phyloP scores from a whole-genome alignment of 371 early-diverging fungal species.

The Saksenaea vasiformis region DNA sequence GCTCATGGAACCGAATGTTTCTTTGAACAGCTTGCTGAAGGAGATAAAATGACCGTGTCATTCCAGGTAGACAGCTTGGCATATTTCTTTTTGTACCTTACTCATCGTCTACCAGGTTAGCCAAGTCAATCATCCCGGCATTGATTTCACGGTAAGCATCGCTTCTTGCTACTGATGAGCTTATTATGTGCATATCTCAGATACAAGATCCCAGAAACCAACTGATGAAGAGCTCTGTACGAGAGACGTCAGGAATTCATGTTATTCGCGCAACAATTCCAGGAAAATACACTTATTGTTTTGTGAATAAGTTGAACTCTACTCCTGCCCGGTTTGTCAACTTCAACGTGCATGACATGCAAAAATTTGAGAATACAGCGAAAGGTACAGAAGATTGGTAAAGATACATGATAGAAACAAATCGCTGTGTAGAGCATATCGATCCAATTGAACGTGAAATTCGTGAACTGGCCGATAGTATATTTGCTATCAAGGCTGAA shows the following conservation, averaged over 20 bases:
- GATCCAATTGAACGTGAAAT: constrained; percentile 73
- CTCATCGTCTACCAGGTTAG: constrained; percentile 46
- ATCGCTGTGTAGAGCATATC: constrained; percentile 34
- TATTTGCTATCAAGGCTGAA: constrained; percentile 69
- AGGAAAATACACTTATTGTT: constrained; percentile 77
- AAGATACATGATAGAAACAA: neutral
- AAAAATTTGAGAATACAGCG: constrained; percentile 22
- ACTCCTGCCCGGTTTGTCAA: constrained; percentile 55
- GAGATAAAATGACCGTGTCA: constrained; percentile 64
- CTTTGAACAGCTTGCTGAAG: constrained; percentile 57
- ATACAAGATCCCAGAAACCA: constrained; percentile 54
- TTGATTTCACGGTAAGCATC: constrained; percentile 72
- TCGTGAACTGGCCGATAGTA: constrained; percentile 63
- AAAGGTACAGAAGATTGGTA: constrained; percentile 19
- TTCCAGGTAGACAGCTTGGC: constrained; percentile 52
- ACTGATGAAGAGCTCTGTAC: constrained; percentile 47
- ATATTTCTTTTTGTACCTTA: neutral
- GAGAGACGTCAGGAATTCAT: constrained; percentile 54
- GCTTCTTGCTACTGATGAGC: neutral
- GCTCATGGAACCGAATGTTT: constrained; percentile 61
- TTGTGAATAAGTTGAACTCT: constrained; percentile 64
- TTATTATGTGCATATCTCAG: constrained; percentile 29
- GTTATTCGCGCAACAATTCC: constrained; percentile 52
- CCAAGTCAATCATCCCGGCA: constrained; percentile 67
- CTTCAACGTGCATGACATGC: constrained; percentile 51